Evolutionary conservation across 176 grass and related monocot genomes (phyloP).

Genomic region (Puya raimondii): DNA sequence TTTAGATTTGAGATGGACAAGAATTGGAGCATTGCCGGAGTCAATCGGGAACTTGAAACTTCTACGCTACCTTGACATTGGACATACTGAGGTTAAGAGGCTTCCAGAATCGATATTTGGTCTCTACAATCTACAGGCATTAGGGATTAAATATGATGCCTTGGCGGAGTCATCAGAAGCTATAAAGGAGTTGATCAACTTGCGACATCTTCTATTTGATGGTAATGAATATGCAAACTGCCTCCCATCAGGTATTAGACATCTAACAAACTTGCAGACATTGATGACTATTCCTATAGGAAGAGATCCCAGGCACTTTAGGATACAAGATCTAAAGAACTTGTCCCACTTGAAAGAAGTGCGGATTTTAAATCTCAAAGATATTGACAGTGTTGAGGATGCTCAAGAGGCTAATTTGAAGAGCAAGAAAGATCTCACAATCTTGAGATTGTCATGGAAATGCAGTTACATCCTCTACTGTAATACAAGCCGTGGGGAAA

Average conservation of each 20-base stretch:
- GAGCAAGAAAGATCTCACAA: constrained; percentile 18
- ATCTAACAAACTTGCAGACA: constrained; percentile 16
- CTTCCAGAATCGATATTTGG: constrained; percentile 26
- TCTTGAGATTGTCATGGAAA: constrained; percentile 27
- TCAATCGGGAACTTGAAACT: constrained; percentile 12
- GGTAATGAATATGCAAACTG: constrained; percentile 1
- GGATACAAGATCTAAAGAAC: constrained; percentile 18
- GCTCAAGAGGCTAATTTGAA: constrained; percentile 24
- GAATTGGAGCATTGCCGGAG: constrained; percentile 25
- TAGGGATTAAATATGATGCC: constrained; percentile 25
- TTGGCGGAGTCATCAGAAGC: constrained; percentile 21
- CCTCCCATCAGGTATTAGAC: constrained; percentile 28
- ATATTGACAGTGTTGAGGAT: background rate
- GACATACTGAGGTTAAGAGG: constrained; percentile 17
- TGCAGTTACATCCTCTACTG: background rate
- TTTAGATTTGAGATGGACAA: constrained; percentile 28
- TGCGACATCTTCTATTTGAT: constrained; percentile 23
- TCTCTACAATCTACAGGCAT: constrained; percentile 27
- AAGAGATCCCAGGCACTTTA: background rate
- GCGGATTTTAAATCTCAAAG: constrained; percentile 15
- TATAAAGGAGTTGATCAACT: constrained; percentile 22
- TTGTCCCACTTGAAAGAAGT: constrained; percentile 15
- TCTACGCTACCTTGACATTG: constrained; percentile 28
- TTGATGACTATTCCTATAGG: constrained; percentile 30
- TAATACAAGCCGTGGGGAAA: background rate